Conservation (phyloP, 208 protist species). For the Acanthamoeba sp. region DNA sequence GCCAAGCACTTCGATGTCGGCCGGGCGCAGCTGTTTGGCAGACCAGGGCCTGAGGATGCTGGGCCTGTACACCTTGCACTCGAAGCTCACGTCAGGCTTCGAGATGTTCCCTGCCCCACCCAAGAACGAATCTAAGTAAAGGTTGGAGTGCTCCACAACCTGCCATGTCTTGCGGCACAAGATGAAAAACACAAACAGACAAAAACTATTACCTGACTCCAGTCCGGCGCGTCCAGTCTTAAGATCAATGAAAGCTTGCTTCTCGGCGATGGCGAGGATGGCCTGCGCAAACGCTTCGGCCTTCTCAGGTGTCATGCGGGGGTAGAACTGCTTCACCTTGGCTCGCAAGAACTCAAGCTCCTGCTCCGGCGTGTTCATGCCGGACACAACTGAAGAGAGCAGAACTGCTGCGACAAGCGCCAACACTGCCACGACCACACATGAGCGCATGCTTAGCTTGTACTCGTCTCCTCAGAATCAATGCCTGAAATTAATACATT, state of each 20-base stretch:
- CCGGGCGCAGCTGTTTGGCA: neutral
- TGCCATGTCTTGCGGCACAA: too few relatives aligned
- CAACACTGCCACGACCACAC: too few relatives aligned
- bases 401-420: neutral
- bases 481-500: too few relatives aligned
- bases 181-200: too few relatives aligned
- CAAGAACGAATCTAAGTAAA: too few relatives aligned
- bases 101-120: too few relatives aligned
- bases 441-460: too few relatives aligned
- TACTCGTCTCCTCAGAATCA: too few relatives aligned
- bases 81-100: neutral
- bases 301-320: neutral
- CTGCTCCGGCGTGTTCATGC: conserved; percentile 1
- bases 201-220: too few relatives aligned
- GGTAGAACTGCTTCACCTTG: neutral
- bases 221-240: neutral
- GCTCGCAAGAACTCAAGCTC: neutral
- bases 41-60: neutral
- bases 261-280: conserved; percentile 1
- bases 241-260: neutral
- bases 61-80: neutral
- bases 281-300: neutral
- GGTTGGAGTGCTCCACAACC: too few relatives aligned
- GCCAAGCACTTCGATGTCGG: conserved; percentile 1
- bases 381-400: neutral